phyloP scores from a whole-genome alignment of 139 green algal genomes.

The Chlorella sp. region DNA sequence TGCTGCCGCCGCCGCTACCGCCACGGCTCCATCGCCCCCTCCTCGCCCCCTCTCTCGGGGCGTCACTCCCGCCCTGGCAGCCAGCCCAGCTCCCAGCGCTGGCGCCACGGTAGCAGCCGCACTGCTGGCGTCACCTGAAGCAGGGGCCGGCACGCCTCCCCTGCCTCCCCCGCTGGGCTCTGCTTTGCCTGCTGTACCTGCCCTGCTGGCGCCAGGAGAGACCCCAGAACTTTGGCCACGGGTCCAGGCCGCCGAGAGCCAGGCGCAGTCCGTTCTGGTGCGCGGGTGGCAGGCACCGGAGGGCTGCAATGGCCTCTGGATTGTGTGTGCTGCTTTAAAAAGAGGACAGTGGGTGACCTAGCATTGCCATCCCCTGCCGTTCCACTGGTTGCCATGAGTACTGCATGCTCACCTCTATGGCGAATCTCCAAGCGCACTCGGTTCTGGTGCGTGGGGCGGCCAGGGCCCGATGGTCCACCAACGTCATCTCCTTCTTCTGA shows the following conservation, averaged over 20 bases:
- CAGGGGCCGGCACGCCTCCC: not conserved
- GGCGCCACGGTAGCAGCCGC: not conserved
- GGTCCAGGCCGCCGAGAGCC: not conserved
- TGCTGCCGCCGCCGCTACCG: too few relatives aligned
- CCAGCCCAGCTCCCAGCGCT: not conserved
- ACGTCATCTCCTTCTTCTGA: too few relatives aligned
- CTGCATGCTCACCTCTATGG: too few relatives aligned
- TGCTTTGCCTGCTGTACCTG: not conserved
- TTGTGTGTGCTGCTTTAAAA: too few relatives aligned
- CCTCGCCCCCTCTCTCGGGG: too few relatives aligned
- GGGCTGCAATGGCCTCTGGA: too few relatives aligned
- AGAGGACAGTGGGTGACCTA: too few relatives aligned
- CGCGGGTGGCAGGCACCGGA: not conserved
- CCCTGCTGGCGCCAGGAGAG: not conserved
- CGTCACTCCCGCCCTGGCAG: not conserved
- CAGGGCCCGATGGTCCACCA: too few relatives aligned
- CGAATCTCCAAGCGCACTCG: too few relatives aligned
- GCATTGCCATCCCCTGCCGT: not conserved
- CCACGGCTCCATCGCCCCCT: too few relatives aligned
- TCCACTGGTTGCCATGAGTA: too few relatives aligned
- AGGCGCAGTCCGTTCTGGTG: not conserved
- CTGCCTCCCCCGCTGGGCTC: not conserved
- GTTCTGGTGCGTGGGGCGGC: too few relatives aligned
- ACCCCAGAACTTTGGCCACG: not conserved
- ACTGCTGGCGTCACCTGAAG: not conserved